Base-by-base conservation (phyloP, 345 rosid species). In the Sonneratia caseolaris region DNA sequence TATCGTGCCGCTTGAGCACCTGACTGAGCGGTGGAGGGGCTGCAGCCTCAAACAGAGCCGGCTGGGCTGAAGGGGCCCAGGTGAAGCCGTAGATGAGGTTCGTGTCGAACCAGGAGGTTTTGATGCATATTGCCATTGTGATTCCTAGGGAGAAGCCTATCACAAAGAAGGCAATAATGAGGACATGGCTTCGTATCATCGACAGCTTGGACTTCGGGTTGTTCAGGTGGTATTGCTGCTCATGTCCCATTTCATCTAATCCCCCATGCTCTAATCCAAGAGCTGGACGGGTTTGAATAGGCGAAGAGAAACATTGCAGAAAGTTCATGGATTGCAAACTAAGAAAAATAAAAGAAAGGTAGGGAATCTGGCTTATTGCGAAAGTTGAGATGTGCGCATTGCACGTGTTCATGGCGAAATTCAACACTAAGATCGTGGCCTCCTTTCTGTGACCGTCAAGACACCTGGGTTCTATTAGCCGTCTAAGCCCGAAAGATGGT, bases 1-100 rank as follows among this genome's bases (percentile, higher is more conserved):
- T 92, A 70, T 80, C 85, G 71, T 90, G 97, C 78, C 66, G 38
- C 66, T 12, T 62, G 5, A 62, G 66, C 7, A 4, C 66, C 13
- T 5, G 66, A 27, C 38, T 35, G 66, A 6, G 38, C 19, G 18
- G 19, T 35, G 66, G 66, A 27, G 66, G 19, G 18, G 66, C 38
- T 24, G 66, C 66, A 32, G 66, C 13, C 66, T 35, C 38, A 35
- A 27, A 7, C 12, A 18, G 1, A 6, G 21, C 62, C 12, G 62
- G 62, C 24, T 56, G 64, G 3, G 35, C 12, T 32, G 3, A 11
- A 7, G 64, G 32, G 12, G 32, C 12, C 32, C 13, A 12, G 64
- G 64, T 27, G 66, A 62, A 62, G 37, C 27, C 14, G 18, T 62
- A 62, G 66, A 35, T 14, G 38, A 35, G 38, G 66, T 62, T 62